phyloP scores from a whole-genome alignment of 331 rosid species.

The Rhamnella rubrinervis region DNA sequence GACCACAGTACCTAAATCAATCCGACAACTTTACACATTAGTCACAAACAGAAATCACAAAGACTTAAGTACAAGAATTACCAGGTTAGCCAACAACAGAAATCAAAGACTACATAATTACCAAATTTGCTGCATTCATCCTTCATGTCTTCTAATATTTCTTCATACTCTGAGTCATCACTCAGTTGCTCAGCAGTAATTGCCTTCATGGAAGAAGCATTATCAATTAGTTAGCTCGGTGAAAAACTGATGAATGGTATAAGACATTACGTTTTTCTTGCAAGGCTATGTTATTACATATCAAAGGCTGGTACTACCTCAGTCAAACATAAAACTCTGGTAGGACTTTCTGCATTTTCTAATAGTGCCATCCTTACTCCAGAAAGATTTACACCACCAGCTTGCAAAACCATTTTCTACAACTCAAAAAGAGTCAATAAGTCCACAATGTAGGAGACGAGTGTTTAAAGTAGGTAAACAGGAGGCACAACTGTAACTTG shows the following conservation, averaged over 20 bases:
- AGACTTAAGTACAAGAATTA: neutral
- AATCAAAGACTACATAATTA: conserved; percentile 29
- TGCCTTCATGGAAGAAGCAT: conserved; percentile 40
- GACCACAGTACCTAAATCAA: conserved; percentile 53
- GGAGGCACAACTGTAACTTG: neutral
- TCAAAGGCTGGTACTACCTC: conserved; percentile 42
- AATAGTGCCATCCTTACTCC: conserved; percentile 38
- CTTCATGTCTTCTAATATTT: conserved; percentile 80
- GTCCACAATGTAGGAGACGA: neutral
- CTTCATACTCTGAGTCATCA: conserved; percentile 58
- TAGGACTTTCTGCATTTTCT: conserved; percentile 40
- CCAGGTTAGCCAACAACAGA: neutral
- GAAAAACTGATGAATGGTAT: neutral
- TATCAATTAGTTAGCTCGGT: conserved; percentile 3
- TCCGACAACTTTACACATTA: neutral
- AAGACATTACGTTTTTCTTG: neutral
- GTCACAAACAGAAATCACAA: neutral
- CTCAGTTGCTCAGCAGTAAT: conserved; percentile 52
- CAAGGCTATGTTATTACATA: neutral
- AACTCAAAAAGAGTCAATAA: conserved; percentile 10
- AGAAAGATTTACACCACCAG: conserved; percentile 47
- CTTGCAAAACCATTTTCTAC: conserved; percentile 65
- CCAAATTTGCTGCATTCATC: conserved; percentile 88
- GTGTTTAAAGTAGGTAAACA: conserved; percentile 5
- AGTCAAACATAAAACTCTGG: conserved; percentile 71